Conservation (phyloP, 2,329 filamentous ascomycete species). For the Fusarium annulatum region DNA sequence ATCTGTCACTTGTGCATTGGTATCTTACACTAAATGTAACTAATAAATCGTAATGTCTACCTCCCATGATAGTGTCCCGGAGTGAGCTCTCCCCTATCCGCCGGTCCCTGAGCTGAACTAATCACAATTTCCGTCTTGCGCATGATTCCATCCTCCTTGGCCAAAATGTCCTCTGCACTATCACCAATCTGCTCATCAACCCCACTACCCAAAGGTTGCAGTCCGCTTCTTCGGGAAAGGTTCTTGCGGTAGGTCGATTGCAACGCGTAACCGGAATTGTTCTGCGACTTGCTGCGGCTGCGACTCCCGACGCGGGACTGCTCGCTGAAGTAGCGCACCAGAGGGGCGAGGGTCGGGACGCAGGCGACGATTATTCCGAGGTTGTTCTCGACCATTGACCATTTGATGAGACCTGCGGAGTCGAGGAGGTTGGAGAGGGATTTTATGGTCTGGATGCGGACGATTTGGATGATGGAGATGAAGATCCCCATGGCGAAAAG, state of each 20-base stretch:
- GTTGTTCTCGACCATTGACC: conserved; percentile 59
- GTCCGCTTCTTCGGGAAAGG: conserved; percentile 27
- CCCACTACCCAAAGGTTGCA: conserved; percentile 35
- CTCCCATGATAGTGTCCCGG: neutral
- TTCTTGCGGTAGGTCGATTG: conserved; percentile 42
- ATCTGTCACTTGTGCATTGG: neutral
- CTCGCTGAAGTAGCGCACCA: conserved; percentile 52
- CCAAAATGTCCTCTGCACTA: conserved; percentile 29
- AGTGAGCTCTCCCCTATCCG: neutral
- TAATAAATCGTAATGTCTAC: neutral
- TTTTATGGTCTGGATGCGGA: conserved; percentile 62
- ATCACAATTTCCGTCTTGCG: conserved; percentile 30
- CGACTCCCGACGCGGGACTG: conserved; percentile 39
- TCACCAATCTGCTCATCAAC: conserved; percentile 12
- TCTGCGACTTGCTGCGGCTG: conserved; percentile 20
- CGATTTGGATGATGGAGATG: conserved; percentile 61
- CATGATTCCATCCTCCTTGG: conserved; percentile 11
- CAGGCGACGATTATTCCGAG: conserved; percentile 57
- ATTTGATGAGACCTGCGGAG: conserved; percentile 55
- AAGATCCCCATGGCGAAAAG: conserved; percentile 63
- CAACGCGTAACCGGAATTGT: conserved; percentile 42
- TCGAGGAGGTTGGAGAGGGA: conserved; percentile 58
- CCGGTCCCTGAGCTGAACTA: neutral
- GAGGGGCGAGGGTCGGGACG: conserved; percentile 56
- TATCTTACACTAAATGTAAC: neutral